Percentiles rank a stretch among this genome's conserved stretches.
These are phyloP conservation scores for Fomitopsis serialis DNA, from an alignment of 768 basidiomycete genomes.

Conservation along the genomic window DNA sequence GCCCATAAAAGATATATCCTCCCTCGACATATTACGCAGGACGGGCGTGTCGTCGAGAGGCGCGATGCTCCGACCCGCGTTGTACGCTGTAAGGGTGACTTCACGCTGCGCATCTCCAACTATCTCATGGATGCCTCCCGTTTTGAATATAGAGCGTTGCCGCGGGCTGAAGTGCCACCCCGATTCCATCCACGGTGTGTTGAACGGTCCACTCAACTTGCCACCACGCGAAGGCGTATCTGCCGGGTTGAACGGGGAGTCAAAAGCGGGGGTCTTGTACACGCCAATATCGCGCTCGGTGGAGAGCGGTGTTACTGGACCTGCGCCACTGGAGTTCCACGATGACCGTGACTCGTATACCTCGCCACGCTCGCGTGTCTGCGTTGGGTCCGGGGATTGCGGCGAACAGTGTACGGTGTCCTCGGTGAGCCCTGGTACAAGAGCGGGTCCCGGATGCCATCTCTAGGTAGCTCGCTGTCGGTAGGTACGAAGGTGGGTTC, in stretches of 20 bases:
- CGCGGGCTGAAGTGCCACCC: constrained; percentile 44
- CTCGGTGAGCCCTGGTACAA: constrained; percentile 57
- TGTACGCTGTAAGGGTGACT: neutral
- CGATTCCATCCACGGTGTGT: constrained; percentile 50
- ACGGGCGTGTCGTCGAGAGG: constrained; percentile 51
- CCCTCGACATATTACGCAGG: constrained; percentile 30
- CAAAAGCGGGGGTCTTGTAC: constrained; percentile 22
- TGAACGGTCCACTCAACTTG: constrained; percentile 50
- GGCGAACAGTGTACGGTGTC: constrained; percentile 38
- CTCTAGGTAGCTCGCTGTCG: constrained; percentile 39
- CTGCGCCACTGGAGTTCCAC: constrained; percentile 47
- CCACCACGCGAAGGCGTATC: constrained; percentile 81
- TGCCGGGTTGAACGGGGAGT: constrained; percentile 65
- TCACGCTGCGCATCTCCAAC: constrained; percentile 7
- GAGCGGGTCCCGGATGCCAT: constrained; percentile 44
- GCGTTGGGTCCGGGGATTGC: constrained; percentile 43
- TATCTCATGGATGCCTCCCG: constrained; percentile 1
- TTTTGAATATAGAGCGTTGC: constrained; percentile 18
- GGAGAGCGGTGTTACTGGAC: constrained; percentile 52
- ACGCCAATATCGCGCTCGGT: constrained; percentile 22
- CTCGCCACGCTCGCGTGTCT: constrained; percentile 8
- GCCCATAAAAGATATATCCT: neutral
- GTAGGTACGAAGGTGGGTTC: constrained; percentile 72
- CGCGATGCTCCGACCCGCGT: constrained; percentile 15
- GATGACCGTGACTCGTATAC: constrained; percentile 33